These are phyloP conservation scores for Tetramitus jugosus DNA, from an alignment of 208 protist species.

Conservation along the genomic window DNA sequence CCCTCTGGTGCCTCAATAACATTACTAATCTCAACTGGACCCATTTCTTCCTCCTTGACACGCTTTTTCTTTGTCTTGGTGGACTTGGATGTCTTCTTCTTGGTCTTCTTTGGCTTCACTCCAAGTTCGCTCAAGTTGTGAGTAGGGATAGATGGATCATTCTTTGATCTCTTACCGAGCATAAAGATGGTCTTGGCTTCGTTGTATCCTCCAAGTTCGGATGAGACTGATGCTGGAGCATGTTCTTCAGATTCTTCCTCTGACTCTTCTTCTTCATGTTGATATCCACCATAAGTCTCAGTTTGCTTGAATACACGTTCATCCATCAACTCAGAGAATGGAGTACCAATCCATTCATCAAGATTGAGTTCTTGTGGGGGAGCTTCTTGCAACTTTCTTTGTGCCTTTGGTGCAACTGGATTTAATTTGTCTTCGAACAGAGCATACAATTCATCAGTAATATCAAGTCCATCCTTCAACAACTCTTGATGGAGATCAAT, in stretches of 20 bases:
- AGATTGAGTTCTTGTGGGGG: slow-evolving; percentile 10
- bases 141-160: neutral
- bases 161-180: neutral
- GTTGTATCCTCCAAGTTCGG: neutral
- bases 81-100: neutral
- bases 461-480: neutral
- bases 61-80: neutral
- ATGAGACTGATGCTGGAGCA: neutral
- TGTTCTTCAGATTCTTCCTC: no score
- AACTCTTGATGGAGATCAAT: neutral
- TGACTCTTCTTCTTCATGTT: neutral
- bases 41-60: neutral
- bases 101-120: neutral
- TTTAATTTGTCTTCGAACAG: neutral
- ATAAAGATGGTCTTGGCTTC: neutral
- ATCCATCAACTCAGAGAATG: neutral
- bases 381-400: slow-evolving; percentile 9
- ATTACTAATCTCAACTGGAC: neutral
- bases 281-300: neutral
- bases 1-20: neutral
- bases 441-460: neutral
- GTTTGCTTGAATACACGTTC: neutral
- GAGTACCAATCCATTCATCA: neutral
- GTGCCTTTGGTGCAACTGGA: neutral
- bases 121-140: neutral